Conservation (phyloP, 2,329 filamentous ascomycete species). For the Epichloe baconii region DNA sequence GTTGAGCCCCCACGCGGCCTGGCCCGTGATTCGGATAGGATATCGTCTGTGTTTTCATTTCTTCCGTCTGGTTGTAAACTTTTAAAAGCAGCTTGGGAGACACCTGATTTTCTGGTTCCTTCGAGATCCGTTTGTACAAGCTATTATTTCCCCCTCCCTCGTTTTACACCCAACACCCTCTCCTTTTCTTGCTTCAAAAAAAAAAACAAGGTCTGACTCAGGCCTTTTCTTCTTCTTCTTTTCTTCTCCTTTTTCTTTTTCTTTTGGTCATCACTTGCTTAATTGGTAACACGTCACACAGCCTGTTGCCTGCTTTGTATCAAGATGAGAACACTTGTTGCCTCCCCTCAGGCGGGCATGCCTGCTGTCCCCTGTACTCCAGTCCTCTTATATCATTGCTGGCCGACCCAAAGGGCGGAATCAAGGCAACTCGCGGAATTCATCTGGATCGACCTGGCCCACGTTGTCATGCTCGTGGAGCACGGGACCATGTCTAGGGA, state of each 20-base stretch:
- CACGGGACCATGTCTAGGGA: slow-evolving; percentile 1
- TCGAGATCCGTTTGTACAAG: no score
- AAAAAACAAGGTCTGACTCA: no score
- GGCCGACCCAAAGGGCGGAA: slow-evolving; percentile 7
- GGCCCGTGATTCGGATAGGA: no score
- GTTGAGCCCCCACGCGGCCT: no score
- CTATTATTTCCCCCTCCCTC: no score
- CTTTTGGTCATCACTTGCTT: neutral
- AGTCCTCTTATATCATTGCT: slow-evolving; percentile 4
- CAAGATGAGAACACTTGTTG: neutral
- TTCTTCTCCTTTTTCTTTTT: neutral
- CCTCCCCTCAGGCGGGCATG: neutral
- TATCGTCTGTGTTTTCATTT: no score
- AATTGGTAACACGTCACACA: neutral
- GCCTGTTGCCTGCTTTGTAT: no score
- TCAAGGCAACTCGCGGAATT: slow-evolving; percentile 7
- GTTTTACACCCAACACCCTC: no score
- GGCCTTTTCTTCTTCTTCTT: neutral
- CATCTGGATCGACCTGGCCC: slow-evolving; percentile 8
- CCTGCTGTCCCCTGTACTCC: neutral
- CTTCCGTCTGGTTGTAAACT: no score
- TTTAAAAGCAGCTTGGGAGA: no score
- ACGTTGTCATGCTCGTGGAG: slow-evolving; percentile 8
- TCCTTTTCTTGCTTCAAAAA: no score
- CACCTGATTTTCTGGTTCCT: no score